Evolutionary conservation across 306 rosid species (phyloP), one percentile per base, ranked within the genome.

Genomic region (Hippophae rhamnoides): DNA sequence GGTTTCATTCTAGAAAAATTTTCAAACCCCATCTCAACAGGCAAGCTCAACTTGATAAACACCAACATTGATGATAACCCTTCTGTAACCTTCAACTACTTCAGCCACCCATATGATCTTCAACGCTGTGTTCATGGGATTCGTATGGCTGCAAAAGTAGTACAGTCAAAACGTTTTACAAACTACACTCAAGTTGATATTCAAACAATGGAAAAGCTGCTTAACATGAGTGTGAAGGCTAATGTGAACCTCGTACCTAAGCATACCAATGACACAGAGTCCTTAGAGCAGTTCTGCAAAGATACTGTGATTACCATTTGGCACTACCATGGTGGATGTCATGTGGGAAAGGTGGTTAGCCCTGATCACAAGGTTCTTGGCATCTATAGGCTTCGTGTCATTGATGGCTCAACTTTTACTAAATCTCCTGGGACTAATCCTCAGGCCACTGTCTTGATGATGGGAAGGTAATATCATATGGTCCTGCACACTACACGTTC

Each of bases 271-370:
- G 96, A 85, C 78, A 83, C 95, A 0, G 14, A 68, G 13, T 92
- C 96, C 42, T 7, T 92, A 10, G 84, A 83, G 74, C 96, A 83
- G 73, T 88, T 88, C 60, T 92, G 96, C 70, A 81, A 60, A 59
- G 99, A 92, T 79, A 81, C 95, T 27, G 96, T 92, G 66, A 85
- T 83, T 78, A 80, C 96, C 42, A 92, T 88, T 62, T 92, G 99
- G 99, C 99, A 92, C 52, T 92, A 88, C 80, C 99, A 87, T 65
- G 99, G 99, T 13, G 99, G 99, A 38, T 76, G 88, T 67, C 99
- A 82, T 58, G 88, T 88, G 26, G 93, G 93, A 47, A 85, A 76
- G 69, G 99, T 88, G 13, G 86, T 92, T 61, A 66, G 60, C 54
- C 54, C 69, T 18, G 74, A 83, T 23, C 47, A 72, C 75, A 85